Conservation (phyloP, 1,284 basidiomycete species). For the Earliella scabrosa region DNA sequence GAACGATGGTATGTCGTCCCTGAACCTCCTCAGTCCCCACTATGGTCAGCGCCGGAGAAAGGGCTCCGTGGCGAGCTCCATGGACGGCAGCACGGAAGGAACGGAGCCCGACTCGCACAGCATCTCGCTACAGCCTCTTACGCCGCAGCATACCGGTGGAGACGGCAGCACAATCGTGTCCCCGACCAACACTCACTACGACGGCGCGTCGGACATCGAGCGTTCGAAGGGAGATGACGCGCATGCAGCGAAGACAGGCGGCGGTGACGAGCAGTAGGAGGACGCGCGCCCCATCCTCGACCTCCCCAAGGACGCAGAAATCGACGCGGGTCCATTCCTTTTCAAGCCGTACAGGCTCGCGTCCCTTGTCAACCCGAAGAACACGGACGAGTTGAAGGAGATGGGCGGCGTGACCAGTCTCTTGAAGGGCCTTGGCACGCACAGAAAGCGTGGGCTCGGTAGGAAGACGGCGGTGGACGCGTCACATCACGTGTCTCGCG, state of each 20-base stretch:
- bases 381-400: constrained; percentile 63
- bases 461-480: constrained; percentile 14
- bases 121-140: constrained; percentile 26
- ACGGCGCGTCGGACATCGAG: constrained; percentile 33
- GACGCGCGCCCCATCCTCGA: constrained; percentile 40
- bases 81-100: constrained; percentile 40
- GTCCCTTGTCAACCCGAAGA: constrained; percentile 90
- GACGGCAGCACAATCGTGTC: constrained; percentile 37
- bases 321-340: constrained; percentile 72
- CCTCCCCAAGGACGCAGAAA: constrained; percentile 58
- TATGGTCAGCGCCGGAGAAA: constrained; percentile 51
- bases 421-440: constrained; percentile 77
- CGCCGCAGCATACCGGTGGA: constrained; percentile 32
- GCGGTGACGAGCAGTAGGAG: constrained; percentile 29
- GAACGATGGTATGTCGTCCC: constrained; percentile 55
- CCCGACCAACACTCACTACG: constrained; percentile 43
- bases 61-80: constrained; percentile 47
- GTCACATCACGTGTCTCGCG: constrained; percentile 8
- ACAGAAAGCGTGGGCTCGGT: constrained; percentile 60
- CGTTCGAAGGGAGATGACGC: constrained; percentile 26
- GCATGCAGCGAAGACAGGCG: constrained; percentile 19
- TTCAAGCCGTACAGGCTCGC: constrained; percentile 82
- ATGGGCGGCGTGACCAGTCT: constrained; percentile 81
- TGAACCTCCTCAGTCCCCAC: constrained; percentile 56
- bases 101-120: constrained; percentile 42